These are phyloP conservation scores for Kwoniella sp. DNA, from an alignment of 768 basidiomycete genomes.

Conservation along the genomic window DNA sequence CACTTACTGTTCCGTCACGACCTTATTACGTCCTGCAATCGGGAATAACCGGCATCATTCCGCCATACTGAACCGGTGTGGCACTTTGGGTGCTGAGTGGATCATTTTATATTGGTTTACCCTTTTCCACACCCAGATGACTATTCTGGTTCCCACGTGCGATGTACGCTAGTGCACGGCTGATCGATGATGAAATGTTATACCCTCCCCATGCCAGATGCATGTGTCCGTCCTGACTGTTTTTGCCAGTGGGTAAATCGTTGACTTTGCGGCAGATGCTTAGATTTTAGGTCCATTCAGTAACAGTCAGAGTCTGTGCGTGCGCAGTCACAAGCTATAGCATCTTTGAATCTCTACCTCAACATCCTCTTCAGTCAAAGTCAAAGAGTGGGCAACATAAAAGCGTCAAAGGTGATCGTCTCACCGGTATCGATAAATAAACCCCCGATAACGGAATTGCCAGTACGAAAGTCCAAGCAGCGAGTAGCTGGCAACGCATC, in stretches of 20 bases:
- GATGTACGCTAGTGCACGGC: not conserved
- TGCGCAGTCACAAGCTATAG: not conserved
- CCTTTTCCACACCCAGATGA: not conserved
- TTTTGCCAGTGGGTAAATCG: not conserved
- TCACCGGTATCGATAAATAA: no score
- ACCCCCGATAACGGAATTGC: no score
- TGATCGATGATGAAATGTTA: constrained; percentile 3
- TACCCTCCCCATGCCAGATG: no score
- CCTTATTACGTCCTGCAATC: not conserved
- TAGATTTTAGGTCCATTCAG: no score
- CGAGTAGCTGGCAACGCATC: no score
- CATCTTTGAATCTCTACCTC: no score
- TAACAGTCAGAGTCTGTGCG: not conserved
- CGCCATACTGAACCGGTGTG: not conserved
- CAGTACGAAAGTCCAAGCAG: no score
- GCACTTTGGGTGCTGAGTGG: not conserved
- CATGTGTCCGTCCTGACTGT: not conserved
- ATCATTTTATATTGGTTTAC: constrained; percentile 2
- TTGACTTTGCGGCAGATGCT: not conserved
- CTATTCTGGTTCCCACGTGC: not conserved
- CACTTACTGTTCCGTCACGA: not conserved
- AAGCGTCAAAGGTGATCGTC: no score
- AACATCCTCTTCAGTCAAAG: not conserved
- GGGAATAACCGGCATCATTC: not conserved
- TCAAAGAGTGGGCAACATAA: no score